A percentile compares a stretch with the other conserved stretches of the same genome.
Evolutionary conservation across 2,329 filamentous ascomycete genomes (phyloP).

Genomic region (Colletotrichum lentis): DNA sequence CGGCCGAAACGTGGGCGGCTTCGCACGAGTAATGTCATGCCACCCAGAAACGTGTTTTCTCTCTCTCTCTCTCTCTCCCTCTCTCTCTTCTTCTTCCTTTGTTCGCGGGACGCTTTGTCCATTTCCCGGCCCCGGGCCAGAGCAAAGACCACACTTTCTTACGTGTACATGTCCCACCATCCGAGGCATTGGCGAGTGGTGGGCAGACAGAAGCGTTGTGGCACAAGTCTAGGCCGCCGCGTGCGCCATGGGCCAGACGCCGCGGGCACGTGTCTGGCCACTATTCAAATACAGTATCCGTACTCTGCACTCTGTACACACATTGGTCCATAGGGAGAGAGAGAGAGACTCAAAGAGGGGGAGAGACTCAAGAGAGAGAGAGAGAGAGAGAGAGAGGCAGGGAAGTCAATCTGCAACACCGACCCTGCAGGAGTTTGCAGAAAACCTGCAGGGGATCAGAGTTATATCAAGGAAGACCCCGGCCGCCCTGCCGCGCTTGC

Average conservation of each 20-base stretch:
- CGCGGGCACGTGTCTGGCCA: not conserved
- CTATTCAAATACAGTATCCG: too few relatives aligned
- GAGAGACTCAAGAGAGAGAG: too few relatives aligned
- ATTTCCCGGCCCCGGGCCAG: not conserved
- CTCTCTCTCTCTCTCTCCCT: not conserved
- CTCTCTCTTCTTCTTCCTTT: too few relatives aligned
- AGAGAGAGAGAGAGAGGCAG: not conserved
- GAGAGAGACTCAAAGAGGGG: too few relatives aligned
- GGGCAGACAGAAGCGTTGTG: not conserved
- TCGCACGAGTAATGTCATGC: slow-evolving; percentile 2
- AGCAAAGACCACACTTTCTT: slow-evolving; percentile 11
- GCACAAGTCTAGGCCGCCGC: not conserved
- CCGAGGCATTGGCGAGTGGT: not conserved
- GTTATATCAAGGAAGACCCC: slow-evolving; percentile 14
- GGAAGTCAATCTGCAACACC: slow-evolving; percentile 25
- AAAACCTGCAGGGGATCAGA: not conserved
- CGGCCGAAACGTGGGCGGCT: not conserved
- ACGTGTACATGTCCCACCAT: not conserved
- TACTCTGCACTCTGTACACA: too few relatives aligned
- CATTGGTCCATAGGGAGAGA: not conserved
- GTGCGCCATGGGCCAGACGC: not conserved
- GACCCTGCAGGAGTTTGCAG: not conserved
- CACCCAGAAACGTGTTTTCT: not conserved
- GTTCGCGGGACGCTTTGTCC: slow-evolving; percentile 2
- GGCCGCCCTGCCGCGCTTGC: not conserved